Evolutionary conservation across 176 grass and related monocot species (phyloP), one percentile per base, ranked within the genome.

Genomic region (Avena insularis): DNA sequence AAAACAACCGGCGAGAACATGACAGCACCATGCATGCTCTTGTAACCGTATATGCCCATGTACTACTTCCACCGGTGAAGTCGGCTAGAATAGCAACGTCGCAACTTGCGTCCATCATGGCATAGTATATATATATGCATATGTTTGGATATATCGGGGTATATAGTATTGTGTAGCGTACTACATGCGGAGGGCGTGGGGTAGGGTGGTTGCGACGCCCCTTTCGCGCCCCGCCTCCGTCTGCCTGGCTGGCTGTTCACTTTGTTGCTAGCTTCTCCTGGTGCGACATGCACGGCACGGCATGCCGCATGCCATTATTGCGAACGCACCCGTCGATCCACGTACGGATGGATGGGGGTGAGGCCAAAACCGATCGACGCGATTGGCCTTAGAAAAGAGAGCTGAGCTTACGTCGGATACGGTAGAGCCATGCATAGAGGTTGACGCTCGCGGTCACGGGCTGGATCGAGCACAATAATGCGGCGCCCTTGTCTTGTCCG

Each of bases 121-220:
- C 13, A 27, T 23, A 53, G 9, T 17, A 57, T 17, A 10, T 17
- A 10, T 66, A 4, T 3, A 33, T 13, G 33, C 33, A 35, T 35
- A 4, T 35, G 2, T 35, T 35, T 35, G 17, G 60, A 36, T 46
- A 51, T 46, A 15, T 27, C 54, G 23, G 8, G 8, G 4, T 48
- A 65, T 48, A 65, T 38, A 50, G 12, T 29, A 75, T 7, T 10
- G 23, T 31, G 9, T 20, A 15, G 33, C 50, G 9, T 4, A 43
- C 40, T 43, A 56, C 80, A 71, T 50, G 31, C 4, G 8, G 10
- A 36, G 49, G 8, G 9, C 33, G 33, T 43, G 40, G 17, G 88
- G 83, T 90, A 71, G 89, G 88, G 89, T 83, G 55, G 89, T 83
- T 90, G 89, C 66, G 63, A 35, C 62, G 79, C 64, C 31, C 54